These are phyloP conservation scores for Naganishia vishniacii DNA, from an alignment of 768 basidiomycete species.

Conservation along the genomic window DNA sequence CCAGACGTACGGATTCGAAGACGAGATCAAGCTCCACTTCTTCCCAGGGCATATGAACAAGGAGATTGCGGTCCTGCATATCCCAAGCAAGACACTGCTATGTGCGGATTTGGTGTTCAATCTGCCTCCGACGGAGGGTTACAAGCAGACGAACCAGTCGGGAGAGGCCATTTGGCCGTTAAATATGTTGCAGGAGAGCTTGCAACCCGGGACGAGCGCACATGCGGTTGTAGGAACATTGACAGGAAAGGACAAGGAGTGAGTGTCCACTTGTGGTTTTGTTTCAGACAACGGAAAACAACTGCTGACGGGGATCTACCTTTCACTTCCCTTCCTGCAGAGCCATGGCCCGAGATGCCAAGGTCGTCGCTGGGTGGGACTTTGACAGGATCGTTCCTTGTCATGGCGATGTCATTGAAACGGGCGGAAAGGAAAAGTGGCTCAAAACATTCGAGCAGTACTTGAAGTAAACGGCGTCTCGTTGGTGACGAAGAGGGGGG, in stretches of 20 bases:
- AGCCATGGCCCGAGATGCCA: conserved; percentile 61
- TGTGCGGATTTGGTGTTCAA: conserved; percentile 80
- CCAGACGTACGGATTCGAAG: conserved; percentile 72
- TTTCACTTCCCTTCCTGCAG: conserved; percentile 5
- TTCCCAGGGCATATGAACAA: conserved; percentile 64
- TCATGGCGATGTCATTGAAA: conserved; percentile 61
- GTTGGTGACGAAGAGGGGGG: too few species aligned
- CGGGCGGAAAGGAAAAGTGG: conserved; percentile 56
- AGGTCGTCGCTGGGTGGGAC: conserved; percentile 62
- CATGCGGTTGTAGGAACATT: conserved; percentile 40
- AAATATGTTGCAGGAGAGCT: conserved; percentile 26
- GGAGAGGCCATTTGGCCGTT: conserved; percentile 26
- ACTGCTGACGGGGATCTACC: too few species aligned
- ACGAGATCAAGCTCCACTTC: conserved; percentile 51
- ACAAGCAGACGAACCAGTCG: conserved; percentile 42
- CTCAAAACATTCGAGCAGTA: conserved; percentile 39
- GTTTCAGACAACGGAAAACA: too few species aligned
- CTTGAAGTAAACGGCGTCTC: conserved; percentile 1
- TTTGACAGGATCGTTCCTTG: conserved; percentile 49
- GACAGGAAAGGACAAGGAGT: conserved; percentile 47
- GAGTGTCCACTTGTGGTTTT: conserved; percentile 29
- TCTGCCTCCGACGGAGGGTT: conserved; percentile 70
- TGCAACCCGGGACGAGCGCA: conserved; percentile 38
- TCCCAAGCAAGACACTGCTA: conserved; percentile 64
- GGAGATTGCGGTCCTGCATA: conserved; percentile 77